These are phyloP conservation scores for Neoarthrinium moseri DNA, from an alignment of 2,329 filamentous ascomycete species.

Conservation along the genomic window DNA sequence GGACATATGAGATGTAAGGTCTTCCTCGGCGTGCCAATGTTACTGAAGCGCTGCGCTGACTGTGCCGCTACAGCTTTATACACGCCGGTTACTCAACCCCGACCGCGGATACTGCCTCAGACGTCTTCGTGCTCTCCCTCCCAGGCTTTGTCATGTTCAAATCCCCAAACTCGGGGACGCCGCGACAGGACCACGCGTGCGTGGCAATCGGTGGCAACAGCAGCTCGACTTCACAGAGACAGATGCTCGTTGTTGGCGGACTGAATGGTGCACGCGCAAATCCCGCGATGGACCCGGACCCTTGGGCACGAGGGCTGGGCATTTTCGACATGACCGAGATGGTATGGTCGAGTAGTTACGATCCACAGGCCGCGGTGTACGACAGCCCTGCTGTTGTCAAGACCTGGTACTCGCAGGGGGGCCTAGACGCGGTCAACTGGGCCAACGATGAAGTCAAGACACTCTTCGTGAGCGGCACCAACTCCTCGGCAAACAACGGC, in stretches of 20 bases:
- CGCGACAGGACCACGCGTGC: slow-evolving; percentile 31
- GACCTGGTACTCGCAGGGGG: slow-evolving; percentile 31
- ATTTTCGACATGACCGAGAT: slow-evolving; percentile 38
- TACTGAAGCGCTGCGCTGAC: neutral
- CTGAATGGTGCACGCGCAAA: slow-evolving; percentile 22
- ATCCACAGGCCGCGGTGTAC: slow-evolving; percentile 31
- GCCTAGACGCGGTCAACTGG: slow-evolving; percentile 25
- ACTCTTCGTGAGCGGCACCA: slow-evolving; percentile 21
- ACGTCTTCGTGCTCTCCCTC: slow-evolving; percentile 35
- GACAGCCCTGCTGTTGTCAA: slow-evolving; percentile 28
- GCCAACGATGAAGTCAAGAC: slow-evolving; percentile 19
- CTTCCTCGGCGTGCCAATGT: neutral
- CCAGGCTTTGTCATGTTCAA: slow-evolving; percentile 36
- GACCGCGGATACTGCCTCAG: slow-evolving; percentile 19
- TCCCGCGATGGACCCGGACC: slow-evolving; percentile 25
- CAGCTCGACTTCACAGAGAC: slow-evolving; percentile 19
- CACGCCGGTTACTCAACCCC: slow-evolving; percentile 31
- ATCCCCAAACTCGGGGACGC: slow-evolving; percentile 19
- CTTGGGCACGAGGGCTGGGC: slow-evolving; percentile 34
- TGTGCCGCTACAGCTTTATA: slow-evolving; percentile 27
- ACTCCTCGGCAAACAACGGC: slow-evolving; percentile 8
- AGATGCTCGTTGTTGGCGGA: slow-evolving; percentile 39
- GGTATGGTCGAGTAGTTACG: slow-evolving; percentile 31
- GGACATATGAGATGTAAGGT: slow-evolving; percentile 34
- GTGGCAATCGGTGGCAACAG: slow-evolving; percentile 26